Evolutionary conservation across 2,329 filamentous ascomycete species (phyloP), one percentile per base, ranked within the genome.

Genomic region (Fulvia fulva): DNA sequence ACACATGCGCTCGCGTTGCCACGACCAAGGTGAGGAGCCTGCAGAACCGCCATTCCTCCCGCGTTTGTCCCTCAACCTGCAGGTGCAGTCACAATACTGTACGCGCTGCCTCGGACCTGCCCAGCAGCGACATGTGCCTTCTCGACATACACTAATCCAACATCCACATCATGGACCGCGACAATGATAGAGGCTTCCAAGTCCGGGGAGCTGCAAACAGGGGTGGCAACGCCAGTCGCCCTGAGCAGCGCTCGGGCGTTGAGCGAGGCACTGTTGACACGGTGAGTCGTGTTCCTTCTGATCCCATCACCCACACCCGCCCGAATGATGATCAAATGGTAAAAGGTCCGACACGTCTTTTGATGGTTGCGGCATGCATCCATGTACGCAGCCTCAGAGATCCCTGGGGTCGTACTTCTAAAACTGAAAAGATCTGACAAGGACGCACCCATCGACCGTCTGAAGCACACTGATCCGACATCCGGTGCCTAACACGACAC

Each of bases 391-490:
- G 61, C 68, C 68, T 68, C 61, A 44, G 55, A 53, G 53, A 45
- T 37, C 56, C 14, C 55, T 69, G 68, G 68, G 57, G 66, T 65
- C 57, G 32, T 46, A n/a, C 26, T 22, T 56, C 49, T 26, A 73
- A 71, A 83, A 88, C 85, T 88, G 85, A 88, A 88, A 89, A 89
- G 86, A 89, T 82, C 87, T 89, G 87, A 89, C 5, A 32, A 3
- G 25, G 32, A 28, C 23, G 26, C 46, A 30, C 12, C n/a, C 19
- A 16, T 19, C 44, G 23, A 37, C 34, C 23, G 11, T 21, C 11
- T 46, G 19, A 2, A 12, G 22, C 44, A 37, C 34, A 37, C 5
- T 14, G 19, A 9, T 9, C 11, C 19, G 21, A 46, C 7, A 6
- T 16, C 5, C 11, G 44, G 12, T 25, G 44, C n/a, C 44, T 47